Evolutionary conservation across 169 alveolate species (phyloP), one percentile per base, ranked within the genome.

Genomic region (Cryptosporidium ryanae): DNA sequence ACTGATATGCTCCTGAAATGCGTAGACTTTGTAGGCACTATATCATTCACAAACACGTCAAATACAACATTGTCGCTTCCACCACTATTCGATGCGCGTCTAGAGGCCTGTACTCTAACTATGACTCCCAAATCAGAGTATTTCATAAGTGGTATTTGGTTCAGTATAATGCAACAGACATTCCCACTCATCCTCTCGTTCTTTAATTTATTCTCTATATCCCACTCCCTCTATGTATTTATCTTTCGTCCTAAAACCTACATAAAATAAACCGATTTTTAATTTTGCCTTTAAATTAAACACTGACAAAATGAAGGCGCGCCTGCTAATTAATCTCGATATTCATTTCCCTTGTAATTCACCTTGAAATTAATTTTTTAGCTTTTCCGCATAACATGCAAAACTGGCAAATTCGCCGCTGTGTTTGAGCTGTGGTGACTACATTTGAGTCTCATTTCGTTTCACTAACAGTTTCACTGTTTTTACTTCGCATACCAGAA

Each of bases 31-130:
- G 87, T 21, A 21, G 87, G 71, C 6, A 59, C 64, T 21, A 76
- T 15, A 21, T 31, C 71, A 27, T 61, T 46, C 18, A 76, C 59
- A 76, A 27, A 59, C 23, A 76, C 54, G 61, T 76, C 87, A 76
- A 76, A 76, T 23, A 76, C 43, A 25, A 59, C 43, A 10, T 52
- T 46, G 13, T 57, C 18, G 2, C 10, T 25, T 6, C 29, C 68
- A 25, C 52, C 55, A 34, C 57, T 48, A 31, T 65, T 21, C 1
- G 68, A 55, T 1, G 34, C 6, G 32, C 7, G 21, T 15, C 61
- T 76, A 25, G 71, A 57, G 18, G 76, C 68, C 12, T 76, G 87
- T 54, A 76, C 43, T 59, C 87, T 55, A 0, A 76, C 49, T 43
- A 59, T 55, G 18, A 61, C 59, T 13, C 87, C 87, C 17, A 76